phyloP scores from a whole-genome alignment of 2,329 filamentous ascomycete species.

The Pseudopyricularia javanii region DNA sequence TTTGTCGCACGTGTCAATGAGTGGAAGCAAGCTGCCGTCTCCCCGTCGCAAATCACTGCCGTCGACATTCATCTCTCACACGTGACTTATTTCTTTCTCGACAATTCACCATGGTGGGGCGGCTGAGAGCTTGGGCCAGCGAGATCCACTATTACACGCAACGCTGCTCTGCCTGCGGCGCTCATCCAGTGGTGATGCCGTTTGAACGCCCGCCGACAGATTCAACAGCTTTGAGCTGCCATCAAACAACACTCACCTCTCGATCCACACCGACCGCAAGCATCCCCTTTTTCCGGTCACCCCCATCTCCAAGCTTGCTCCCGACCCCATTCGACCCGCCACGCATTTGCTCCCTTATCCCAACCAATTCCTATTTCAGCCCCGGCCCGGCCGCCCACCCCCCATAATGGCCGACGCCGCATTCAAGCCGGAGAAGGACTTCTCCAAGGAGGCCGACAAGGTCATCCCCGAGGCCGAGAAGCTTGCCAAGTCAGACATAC shows the following conservation, averaged over 20 bases:
- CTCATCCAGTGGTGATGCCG: background rate
- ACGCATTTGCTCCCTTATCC: background rate
- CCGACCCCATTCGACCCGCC: background rate
- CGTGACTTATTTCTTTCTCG: background rate
- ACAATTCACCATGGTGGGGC: background rate
- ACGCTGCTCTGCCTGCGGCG: background rate
- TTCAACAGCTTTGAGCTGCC: background rate
- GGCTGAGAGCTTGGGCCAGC: background rate
- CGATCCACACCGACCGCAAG: background rate
- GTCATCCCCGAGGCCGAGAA: conserved; percentile 82
- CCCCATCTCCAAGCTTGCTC: background rate
- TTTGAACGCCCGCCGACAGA: background rate
- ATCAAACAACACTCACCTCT: background rate
- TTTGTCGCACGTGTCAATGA: no score
- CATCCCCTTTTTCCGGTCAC: background rate
- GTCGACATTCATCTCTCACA: background rate
- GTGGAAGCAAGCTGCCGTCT: no score
- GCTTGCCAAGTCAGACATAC: conserved; percentile 74
- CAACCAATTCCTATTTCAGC: background rate
- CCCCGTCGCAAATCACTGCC: no score
- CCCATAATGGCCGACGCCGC: conserved; percentile 66
- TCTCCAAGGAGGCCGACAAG: conserved; percentile 88
- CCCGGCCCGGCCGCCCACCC: background rate
- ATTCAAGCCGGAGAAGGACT: conserved; percentile 97
- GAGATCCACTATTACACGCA: background rate